Percentiles rank a stretch among this genome's conserved stretches.
Evolutionary conservation across 257 asterid species (phyloP).

Genomic region (Rubia yunnanensis): DNA sequence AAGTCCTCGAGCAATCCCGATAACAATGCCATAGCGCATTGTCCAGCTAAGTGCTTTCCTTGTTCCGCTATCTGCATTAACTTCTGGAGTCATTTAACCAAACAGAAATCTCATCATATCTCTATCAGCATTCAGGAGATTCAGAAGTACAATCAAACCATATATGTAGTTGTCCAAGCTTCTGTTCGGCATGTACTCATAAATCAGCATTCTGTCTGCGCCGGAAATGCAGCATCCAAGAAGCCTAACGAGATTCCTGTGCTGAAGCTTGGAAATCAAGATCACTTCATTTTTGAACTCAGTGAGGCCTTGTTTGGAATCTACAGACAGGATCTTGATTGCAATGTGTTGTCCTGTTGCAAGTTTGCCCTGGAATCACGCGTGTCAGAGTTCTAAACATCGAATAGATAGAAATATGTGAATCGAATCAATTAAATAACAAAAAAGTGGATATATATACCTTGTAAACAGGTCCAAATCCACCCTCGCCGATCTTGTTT

Average conservation of each 20-base stretch:
- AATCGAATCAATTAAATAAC: not conserved
- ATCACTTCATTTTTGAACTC: slow-evolving; percentile 33
- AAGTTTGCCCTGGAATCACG: slow-evolving; percentile 2
- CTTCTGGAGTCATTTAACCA: not conserved
- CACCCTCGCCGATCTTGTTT: slow-evolving; percentile 18
- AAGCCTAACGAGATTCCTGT: slow-evolving; percentile 31
- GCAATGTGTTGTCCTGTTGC: slow-evolving; percentile 29
- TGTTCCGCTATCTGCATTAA: slow-evolving; percentile 5
- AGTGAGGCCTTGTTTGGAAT: slow-evolving; percentile 27
- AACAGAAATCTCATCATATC: not conserved
- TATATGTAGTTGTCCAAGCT: slow-evolving; percentile 32
- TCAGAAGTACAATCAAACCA: slow-evolving; percentile 11
- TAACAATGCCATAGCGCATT: slow-evolving; percentile 15
- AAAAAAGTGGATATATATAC: not conserved
- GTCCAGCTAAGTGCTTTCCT: slow-evolving; percentile 15
- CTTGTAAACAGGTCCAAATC: slow-evolving; percentile 17
- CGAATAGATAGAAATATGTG: not conserved
- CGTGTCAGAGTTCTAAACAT: not conserved
- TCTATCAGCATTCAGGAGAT: not conserved
- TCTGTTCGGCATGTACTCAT: slow-evolving; percentile 32
- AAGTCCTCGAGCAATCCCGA: slow-evolving; percentile 30
- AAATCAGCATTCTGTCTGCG: slow-evolving; percentile 24
- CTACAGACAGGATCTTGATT: slow-evolving; percentile 21
- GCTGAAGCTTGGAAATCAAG: slow-evolving; percentile 30
- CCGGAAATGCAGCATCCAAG: slow-evolving; percentile 31